Percentiles rank a stretch among this genome's conserved stretches.
Evolutionary conservation across 768 basidiomycete genomes (phyloP).

Genomic region (Amanita rubescens): DNA sequence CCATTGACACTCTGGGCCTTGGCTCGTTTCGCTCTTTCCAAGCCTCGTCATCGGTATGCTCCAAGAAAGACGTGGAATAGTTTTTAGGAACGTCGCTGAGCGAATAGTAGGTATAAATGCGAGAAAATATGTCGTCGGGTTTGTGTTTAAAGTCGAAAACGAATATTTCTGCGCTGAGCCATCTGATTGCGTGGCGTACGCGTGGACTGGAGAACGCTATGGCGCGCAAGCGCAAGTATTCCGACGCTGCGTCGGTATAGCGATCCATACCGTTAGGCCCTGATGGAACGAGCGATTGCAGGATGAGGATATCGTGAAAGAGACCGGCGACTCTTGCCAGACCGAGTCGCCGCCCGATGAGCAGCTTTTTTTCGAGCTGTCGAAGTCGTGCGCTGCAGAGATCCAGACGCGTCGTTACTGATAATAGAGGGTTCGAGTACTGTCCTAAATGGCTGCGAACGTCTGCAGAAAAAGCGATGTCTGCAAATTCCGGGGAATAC

Average conservation of each 20-base stretch:
- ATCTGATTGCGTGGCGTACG: not conserved
- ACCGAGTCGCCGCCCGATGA: not conserved
- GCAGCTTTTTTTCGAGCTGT: not conserved
- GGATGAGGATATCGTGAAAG: not conserved
- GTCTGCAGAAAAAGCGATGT: not conserved
- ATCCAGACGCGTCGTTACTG: not conserved
- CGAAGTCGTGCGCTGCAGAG: not conserved
- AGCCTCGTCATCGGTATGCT: too few species aligned
- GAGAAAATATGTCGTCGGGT: not conserved
- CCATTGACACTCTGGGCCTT: too few species aligned
- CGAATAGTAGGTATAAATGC: not conserved
- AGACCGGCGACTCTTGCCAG: not conserved
- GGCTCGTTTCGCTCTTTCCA: too few species aligned
- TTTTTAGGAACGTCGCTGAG: not conserved
- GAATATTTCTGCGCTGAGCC: not conserved
- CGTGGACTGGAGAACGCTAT: not conserved
- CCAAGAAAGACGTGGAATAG: too few species aligned
- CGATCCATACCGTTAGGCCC: not conserved
- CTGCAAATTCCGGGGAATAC: not conserved
- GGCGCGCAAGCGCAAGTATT: not conserved
- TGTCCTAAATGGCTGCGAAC: not conserved
- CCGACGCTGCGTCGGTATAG: not conserved
- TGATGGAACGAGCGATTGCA: not conserved
- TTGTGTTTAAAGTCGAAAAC: not conserved
- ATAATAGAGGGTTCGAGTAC: not conserved